phyloP scores from a whole-genome alignment of 1,284 basidiomycete species.

The Lignosus rhinocerotis region DNA sequence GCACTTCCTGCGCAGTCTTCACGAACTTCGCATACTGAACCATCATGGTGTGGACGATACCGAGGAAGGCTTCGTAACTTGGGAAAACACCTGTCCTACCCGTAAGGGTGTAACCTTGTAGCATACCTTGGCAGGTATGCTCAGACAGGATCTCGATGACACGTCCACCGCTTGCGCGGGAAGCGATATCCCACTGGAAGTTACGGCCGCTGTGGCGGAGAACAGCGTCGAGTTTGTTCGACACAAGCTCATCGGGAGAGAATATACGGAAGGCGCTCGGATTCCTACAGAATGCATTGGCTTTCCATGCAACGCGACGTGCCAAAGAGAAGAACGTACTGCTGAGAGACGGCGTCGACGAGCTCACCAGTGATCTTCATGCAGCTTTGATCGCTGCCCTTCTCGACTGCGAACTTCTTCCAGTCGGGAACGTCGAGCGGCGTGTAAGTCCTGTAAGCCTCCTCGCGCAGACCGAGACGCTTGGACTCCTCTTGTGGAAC shows the following conservation, averaged over 20 bases:
- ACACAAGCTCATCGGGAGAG: constrained; percentile 89
- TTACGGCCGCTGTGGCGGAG: constrained; percentile 67
- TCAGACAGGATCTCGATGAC: constrained; percentile 88
- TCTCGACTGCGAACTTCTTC: constrained; percentile 52
- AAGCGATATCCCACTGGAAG: constrained; percentile 79
- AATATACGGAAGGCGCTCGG: constrained; percentile 81
- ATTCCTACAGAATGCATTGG: constrained; percentile 47
- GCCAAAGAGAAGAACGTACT: constrained; percentile 38
- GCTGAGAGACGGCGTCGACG: constrained; percentile 56
- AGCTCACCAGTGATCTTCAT: constrained; percentile 76
- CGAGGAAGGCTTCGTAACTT: constrained; percentile 86
- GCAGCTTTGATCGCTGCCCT: constrained; percentile 64
- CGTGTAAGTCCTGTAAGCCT: constrained; percentile 64
- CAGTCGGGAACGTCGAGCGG: constrained; percentile 70
- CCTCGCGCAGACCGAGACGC: constrained; percentile 66
- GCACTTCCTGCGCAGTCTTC: constrained; percentile 78
- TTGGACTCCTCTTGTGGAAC: constrained; percentile 55
- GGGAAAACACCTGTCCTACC: constrained; percentile 86
- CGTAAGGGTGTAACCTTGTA: constrained; percentile 84
- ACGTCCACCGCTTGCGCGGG: constrained; percentile 68
- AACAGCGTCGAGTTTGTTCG: constrained; percentile 85
- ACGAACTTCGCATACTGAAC: constrained; percentile 85
- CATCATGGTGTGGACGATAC: constrained; percentile 79
- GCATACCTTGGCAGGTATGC: constrained; percentile 86
- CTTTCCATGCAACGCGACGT: neutral